Conservation (phyloP, 1,284 basidiomycete genomes). For the Ustilago xerochloae region DNA sequence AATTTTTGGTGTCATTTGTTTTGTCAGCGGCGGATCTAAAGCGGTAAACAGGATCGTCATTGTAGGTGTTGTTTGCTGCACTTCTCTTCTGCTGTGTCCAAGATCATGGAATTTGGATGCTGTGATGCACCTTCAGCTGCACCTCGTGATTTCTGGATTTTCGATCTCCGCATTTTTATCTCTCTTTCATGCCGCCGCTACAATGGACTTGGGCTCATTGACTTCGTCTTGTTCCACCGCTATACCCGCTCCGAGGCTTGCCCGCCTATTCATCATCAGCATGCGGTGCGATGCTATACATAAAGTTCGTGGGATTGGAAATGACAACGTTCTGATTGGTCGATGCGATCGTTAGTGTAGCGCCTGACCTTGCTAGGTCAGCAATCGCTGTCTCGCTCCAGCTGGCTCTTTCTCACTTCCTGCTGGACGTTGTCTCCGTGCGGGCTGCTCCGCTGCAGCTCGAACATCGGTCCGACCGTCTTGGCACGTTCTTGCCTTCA, state of each 20-base stretch:
- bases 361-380: not conserved
- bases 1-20: not conserved
- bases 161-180: conserved; percentile 21
- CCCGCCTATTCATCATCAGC: not conserved
- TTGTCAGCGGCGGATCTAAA: conserved; percentile 15
- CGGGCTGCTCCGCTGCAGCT: not conserved
- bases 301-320: conserved; percentile 10
- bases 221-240: not conserved
- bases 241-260: conserved; percentile 1
- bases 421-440: not conserved
- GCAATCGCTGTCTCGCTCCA: not conserved
- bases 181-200: not conserved
- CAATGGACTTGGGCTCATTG: not conserved
- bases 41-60: conserved; percentile 12
- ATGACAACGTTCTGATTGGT: conserved; percentile 38
- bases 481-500: not conserved
- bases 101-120: not conserved
- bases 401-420: not conserved
- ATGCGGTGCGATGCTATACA: not conserved
- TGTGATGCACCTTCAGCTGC: conserved; percentile 11
- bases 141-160: conserved; percentile 14
- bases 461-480: conserved; percentile 10
- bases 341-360: too few species aligned
- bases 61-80: too few species aligned
- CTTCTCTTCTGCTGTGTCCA: not conserved